These are phyloP conservation scores for Phytopythium kandeliae DNA, from an alignment of 352 stramenopile species.

Conservation along the genomic window DNA sequence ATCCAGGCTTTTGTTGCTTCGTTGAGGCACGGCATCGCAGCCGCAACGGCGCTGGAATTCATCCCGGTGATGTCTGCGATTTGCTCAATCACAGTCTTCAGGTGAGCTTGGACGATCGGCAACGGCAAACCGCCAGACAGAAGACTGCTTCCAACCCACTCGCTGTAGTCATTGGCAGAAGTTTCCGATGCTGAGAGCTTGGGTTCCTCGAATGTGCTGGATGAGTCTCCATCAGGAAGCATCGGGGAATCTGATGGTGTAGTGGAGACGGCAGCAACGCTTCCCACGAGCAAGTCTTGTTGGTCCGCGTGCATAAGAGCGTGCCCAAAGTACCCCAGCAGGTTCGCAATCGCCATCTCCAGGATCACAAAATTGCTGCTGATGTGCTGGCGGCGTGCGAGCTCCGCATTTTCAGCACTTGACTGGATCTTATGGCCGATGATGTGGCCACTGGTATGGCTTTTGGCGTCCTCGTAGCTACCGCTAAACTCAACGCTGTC, in stretches of 20 bases:
- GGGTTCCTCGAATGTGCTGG: conserved; percentile 20
- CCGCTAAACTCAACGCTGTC: conserved; percentile 70
- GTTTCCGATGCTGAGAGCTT: conserved; percentile 52
- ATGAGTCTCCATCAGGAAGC: conserved; percentile 12
- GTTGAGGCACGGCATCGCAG: conserved; percentile 29
- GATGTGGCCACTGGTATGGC: conserved; percentile 81
- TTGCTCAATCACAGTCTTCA: conserved; percentile 49
- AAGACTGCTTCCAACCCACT: conserved; percentile 70
- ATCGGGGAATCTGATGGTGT: conserved; percentile 21
- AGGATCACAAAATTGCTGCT: conserved; percentile 64
- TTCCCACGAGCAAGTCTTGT: conserved; percentile 58
- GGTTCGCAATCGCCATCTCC: conserved; percentile 69
- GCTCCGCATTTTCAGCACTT: conserved; percentile 10
- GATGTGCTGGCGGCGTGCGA: conserved; percentile 16
- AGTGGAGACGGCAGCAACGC: conserved; percentile 10
- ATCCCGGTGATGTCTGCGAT: conserved; percentile 43
- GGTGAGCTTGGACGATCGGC: conserved; percentile 49
- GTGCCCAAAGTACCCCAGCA: conserved; percentile 72
- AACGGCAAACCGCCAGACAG: conserved; percentile 69
- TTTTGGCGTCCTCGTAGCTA: conserved; percentile 85
- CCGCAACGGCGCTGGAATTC: conserved; percentile 9
- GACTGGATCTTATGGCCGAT: conserved; percentile 58
- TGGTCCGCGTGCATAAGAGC: conserved; percentile 50
- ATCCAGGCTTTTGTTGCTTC: conserved; percentile 52
- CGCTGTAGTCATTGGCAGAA: conserved; percentile 75